Evolutionary conservation across 345 rosid genomes (phyloP).

Genomic region (Citropsis articulata): DNA sequence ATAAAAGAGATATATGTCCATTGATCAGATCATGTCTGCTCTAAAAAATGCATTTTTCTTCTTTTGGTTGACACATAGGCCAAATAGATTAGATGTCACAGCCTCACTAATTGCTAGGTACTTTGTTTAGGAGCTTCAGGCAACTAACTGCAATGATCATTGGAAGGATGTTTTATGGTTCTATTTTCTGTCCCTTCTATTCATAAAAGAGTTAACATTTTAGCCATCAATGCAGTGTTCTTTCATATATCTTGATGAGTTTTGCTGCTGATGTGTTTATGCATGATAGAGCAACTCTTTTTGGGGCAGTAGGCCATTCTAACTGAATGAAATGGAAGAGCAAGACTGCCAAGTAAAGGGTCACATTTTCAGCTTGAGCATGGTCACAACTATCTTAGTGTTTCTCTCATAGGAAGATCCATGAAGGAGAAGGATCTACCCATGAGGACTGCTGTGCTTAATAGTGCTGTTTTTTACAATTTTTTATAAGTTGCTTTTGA

Average conservation of each 20-base stretch:
- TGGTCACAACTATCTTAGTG: neutral
- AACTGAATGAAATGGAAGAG: neutral
- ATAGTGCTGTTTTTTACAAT: neutral
- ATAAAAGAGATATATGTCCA: neutral
- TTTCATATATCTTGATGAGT: neutral
- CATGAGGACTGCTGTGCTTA: neutral
- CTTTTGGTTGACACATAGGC: neutral
- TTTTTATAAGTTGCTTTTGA: neutral
- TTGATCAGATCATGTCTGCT: neutral
- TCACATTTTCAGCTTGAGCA: neutral
- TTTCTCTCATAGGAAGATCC: neutral
- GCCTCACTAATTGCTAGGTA: neutral
- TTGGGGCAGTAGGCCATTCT: neutral
- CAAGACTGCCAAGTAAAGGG: neutral
- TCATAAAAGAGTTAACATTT: neutral
- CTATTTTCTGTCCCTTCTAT: neutral
- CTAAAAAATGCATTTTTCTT: neutral
- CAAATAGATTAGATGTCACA: neutral
- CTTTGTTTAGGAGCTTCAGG: neutral
- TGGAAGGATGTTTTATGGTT: neutral
- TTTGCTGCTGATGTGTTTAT: neutral
- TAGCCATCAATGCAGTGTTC: neutral
- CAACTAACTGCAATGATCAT: neutral
- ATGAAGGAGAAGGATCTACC: neutral
- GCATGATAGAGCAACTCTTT: neutral